phyloP scores from a whole-genome alignment of 2,329 filamentous ascomycete species.

The Xylariaceae sp. region DNA sequence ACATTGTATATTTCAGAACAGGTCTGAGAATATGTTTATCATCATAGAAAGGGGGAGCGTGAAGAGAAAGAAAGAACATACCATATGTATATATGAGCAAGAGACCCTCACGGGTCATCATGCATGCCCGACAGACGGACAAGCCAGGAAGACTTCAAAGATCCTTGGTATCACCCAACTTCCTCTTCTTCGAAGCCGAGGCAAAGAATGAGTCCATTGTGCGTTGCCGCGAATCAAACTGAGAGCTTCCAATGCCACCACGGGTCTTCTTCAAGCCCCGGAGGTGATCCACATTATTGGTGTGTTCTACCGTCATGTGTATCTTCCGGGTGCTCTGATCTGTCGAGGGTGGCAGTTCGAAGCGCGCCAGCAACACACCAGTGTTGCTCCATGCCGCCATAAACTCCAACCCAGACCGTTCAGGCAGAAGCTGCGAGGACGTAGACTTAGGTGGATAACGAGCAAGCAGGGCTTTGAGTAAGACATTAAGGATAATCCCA shows the following conservation, averaged over 20 bases:
- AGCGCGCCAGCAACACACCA: conserved; percentile 29
- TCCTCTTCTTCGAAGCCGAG: conserved; percentile 45
- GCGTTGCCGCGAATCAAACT: conserved; percentile 69
- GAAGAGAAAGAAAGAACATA: conserved; percentile 31
- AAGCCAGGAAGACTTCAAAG: conserved; percentile 6
- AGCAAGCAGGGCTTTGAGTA: conserved; percentile 59
- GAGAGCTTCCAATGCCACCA: conserved; percentile 74
- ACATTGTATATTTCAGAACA: conserved; percentile 66
- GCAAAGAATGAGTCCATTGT: conserved; percentile 72
- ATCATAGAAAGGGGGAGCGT: conserved; percentile 52
- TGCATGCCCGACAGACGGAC: neutral
- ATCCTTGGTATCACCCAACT: conserved; percentile 30
- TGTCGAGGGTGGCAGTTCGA: neutral
- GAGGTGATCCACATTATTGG: conserved; percentile 71
- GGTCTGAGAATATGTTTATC: conserved; percentile 69
- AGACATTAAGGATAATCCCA: conserved; percentile 68
- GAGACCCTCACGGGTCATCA: neutral
- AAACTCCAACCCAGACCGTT: conserved; percentile 19
- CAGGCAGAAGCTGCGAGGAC: conserved; percentile 5
- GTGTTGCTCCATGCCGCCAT: conserved; percentile 49
- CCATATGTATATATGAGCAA: conserved; percentile 28
- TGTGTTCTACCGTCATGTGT: conserved; percentile 45
- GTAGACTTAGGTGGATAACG: conserved; percentile 39
- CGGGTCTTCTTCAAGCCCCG: conserved; percentile 69
- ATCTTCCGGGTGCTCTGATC: conserved; percentile 26